Evolutionary conservation across 2,329 filamentous ascomycete genomes (phyloP).

Genomic region (Fusarium papillatum): DNA sequence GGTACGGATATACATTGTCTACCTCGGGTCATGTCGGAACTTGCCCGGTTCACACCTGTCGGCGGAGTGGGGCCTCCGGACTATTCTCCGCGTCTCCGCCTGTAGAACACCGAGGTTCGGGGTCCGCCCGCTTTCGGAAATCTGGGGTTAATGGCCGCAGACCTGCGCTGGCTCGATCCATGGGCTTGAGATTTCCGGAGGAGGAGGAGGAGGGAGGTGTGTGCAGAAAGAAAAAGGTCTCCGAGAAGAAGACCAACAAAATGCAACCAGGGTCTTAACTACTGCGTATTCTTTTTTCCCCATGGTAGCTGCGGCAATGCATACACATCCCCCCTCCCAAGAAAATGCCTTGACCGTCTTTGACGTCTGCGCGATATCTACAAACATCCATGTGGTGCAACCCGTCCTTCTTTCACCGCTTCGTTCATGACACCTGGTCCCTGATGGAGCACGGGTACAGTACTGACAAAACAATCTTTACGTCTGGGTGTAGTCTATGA

Average conservation of each 20-base stretch:
- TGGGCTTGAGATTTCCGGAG: neutral
- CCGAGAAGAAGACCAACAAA: neutral
- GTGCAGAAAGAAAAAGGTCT: neutral
- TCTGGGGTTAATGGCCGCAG: conserved; percentile 31
- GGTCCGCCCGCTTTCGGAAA: conserved; percentile 21
- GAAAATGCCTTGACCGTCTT: conserved; percentile 32
- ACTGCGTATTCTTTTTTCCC: neutral
- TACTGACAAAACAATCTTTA: neutral
- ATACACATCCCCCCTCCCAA: neutral
- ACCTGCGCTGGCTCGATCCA: neutral
- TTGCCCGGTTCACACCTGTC: neutral
- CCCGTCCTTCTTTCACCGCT: conserved; percentile 26
- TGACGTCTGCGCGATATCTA: conserved; percentile 13
- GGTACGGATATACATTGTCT: neutral
- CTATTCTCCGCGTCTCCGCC: conserved; percentile 2
- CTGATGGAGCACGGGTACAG: neutral
- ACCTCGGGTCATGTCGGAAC: conserved; percentile 9
- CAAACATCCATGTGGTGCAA: conserved; percentile 1
- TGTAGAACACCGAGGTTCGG: neutral
- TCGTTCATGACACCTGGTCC: conserved; percentile 15
- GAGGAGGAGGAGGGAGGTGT: neutral
- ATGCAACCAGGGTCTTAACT: conserved; percentile 28
- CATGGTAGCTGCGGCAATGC: conserved; percentile 12
- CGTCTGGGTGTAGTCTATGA: neutral
- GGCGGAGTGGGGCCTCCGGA: neutral